These are phyloP conservation scores for Coemansia sp. DNA, from an alignment of 192 early-diverging fungal genomes.

Conservation along the genomic window DNA sequence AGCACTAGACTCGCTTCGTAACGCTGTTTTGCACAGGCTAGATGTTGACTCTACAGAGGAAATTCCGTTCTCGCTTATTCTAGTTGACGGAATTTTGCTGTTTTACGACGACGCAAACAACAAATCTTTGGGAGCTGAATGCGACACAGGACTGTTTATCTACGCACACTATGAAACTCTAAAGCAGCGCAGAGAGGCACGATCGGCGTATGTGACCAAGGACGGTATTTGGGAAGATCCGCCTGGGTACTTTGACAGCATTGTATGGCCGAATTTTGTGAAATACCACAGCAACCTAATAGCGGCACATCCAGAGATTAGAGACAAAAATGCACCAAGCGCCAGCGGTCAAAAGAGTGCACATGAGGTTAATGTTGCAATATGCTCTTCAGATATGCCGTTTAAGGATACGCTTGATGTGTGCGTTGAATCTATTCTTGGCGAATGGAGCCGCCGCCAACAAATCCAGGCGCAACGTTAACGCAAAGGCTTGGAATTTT, in stretches of 20 bases:
- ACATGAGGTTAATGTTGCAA: conserved; percentile 1
- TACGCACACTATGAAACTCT: conserved; percentile 61
- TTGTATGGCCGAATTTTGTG: conserved; percentile 77
- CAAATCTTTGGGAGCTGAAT: conserved; percentile 38
- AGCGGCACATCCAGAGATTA: conserved; percentile 14
- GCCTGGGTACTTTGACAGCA: conserved; percentile 70
- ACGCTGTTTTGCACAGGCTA: conserved; percentile 7
- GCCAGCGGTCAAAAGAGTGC: background rate
- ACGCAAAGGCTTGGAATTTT: background rate
- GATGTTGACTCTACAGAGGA: conserved; percentile 7
- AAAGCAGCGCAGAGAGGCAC: conserved; percentile 61
- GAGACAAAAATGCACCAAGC: background rate
- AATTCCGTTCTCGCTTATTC: conserved; percentile 29
- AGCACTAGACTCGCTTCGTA: conserved; percentile 11
- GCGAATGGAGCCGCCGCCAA: conserved; percentile 10
- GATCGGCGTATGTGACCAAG: conserved; percentile 71
- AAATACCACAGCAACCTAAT: conserved; percentile 30
- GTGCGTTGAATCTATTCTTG: conserved; percentile 20
- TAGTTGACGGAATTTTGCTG: conserved; percentile 79
- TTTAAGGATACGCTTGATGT: conserved; percentile 11
- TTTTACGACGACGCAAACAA: conserved; percentile 56
- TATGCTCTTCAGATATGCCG: conserved; percentile 44
- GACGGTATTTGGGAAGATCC: conserved; percentile 79
- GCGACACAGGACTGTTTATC: conserved; percentile 45
- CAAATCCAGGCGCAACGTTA: background rate